Evolutionary conservation across 2,329 filamentous ascomycete species (phyloP).

Genomic region (Bipolaris cookei): DNA sequence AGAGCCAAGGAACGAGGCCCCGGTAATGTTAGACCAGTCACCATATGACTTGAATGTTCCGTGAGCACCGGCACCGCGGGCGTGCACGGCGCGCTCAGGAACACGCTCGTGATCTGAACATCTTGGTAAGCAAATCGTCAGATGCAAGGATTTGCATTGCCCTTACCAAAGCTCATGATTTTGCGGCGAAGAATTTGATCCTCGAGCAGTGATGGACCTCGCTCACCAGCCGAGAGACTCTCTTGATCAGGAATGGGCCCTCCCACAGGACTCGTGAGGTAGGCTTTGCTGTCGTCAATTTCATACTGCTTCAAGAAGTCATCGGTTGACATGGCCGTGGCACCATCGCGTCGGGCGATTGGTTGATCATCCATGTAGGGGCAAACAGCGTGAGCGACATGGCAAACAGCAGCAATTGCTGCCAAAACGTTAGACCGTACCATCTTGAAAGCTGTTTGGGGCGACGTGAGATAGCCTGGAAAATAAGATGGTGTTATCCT

Average conservation of each 20-base stretch:
- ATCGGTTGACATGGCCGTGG: constrained; percentile 30
- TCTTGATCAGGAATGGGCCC: constrained; percentile 71
- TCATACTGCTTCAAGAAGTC: constrained; percentile 48
- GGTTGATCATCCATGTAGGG: constrained; percentile 48
- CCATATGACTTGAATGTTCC: constrained; percentile 73
- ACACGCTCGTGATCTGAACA: constrained; percentile 50
- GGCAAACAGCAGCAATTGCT: constrained; percentile 33
- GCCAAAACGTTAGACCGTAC: constrained; percentile 30
- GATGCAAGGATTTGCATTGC: background rate
- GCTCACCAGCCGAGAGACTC: constrained; percentile 69
- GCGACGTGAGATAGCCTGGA: background rate
- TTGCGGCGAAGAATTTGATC: constrained; percentile 68
- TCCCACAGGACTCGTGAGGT: constrained; percentile 68
- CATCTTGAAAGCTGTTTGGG: constrained; percentile 27
- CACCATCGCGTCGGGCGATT: constrained; percentile 34
- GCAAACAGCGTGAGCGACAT: constrained; percentile 37
- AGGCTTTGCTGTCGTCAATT: constrained; percentile 45
- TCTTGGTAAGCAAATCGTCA: background rate
- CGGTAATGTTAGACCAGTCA: constrained; percentile 71
- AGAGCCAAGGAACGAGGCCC: constrained; percentile 66
- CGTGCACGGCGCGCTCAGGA: constrained; percentile 66
- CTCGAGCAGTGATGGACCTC: constrained; percentile 72
- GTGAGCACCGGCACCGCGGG: constrained; percentile 70
- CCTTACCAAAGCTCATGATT: constrained; percentile 35
- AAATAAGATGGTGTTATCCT: background rate